phyloP scores from a whole-genome alignment of 2,329 filamentous ascomycete species.

The Curvularia sp. region DNA sequence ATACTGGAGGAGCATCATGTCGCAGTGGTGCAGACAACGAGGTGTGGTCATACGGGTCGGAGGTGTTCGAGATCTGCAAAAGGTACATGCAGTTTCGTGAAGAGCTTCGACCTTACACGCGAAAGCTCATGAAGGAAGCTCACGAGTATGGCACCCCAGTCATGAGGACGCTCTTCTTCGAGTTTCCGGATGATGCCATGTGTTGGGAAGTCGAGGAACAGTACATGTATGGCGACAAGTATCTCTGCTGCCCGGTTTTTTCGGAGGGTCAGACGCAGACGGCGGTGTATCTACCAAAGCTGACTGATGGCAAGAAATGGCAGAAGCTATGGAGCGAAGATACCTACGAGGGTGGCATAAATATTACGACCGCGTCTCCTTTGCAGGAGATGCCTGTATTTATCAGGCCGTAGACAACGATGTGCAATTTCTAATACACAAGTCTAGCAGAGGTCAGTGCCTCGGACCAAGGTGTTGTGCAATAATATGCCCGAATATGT shows the following conservation, averaged over 20 bases:
- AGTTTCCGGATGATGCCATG: conserved; percentile 63
- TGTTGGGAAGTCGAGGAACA: conserved; percentile 66
- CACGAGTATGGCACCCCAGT: conserved; percentile 67
- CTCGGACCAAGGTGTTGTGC: neutral
- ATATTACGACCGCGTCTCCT: neutral
- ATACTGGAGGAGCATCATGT: conserved; percentile 49
- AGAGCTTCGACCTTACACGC: conserved; percentile 64
- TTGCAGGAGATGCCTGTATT: conserved; percentile 1
- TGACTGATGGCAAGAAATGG: conserved; percentile 51
- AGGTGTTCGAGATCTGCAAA: conserved; percentile 66
- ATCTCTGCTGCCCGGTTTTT: conserved; percentile 66
- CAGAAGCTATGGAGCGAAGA: conserved; percentile 48
- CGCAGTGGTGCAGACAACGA: conserved; percentile 65
- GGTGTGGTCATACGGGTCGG: conserved; percentile 70
- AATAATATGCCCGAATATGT: neutral
- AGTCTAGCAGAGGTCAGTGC: neutral
- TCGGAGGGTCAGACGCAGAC: conserved; percentile 55
- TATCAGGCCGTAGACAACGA: neutral
- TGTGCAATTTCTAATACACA: neutral
- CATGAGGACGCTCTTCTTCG: conserved; percentile 69
- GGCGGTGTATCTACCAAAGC: conserved; percentile 61
- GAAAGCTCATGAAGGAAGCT: conserved; percentile 65
- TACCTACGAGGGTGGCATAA: conserved; percentile 49
- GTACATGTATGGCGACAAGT: conserved; percentile 70
- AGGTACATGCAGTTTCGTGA: conserved; percentile 67